phyloP scores from a whole-genome alignment of 495 filamentous ascomycete genomes.

The Barbatosphaeria neglecta region DNA sequence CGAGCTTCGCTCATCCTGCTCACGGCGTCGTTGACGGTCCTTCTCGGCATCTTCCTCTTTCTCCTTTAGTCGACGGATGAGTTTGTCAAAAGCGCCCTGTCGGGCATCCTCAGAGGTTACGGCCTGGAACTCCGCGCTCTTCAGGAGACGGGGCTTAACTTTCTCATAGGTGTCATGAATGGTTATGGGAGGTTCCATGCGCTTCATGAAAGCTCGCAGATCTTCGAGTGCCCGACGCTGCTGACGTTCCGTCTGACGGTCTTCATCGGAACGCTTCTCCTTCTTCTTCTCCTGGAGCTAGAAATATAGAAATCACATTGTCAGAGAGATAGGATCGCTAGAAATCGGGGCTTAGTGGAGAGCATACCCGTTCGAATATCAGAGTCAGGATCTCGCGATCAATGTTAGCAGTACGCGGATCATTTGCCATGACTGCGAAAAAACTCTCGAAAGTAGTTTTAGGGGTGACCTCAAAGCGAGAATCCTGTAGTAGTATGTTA shows the following conservation, averaged over 20 bases:
- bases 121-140: slow-evolving; percentile 69
- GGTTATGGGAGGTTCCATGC: slow-evolving; percentile 74
- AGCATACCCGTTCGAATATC: slow-evolving; percentile 61
- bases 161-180: slow-evolving; percentile 75
- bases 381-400: slow-evolving; percentile 60
- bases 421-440: slow-evolving; percentile 58
- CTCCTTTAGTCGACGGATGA: slow-evolving; percentile 78
- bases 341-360: not conserved
- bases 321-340: slow-evolving; percentile 4
- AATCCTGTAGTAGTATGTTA: slow-evolving; percentile 48
- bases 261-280: slow-evolving; percentile 62
- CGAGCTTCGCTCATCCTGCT: slow-evolving; percentile 49
- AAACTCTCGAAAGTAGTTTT: slow-evolving; percentile 87
- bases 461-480: slow-evolving; percentile 77
- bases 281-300: slow-evolving; percentile 71
- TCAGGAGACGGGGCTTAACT: slow-evolving; percentile 64
- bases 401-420: slow-evolving; percentile 76
- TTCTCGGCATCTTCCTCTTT: slow-evolving; percentile 77
- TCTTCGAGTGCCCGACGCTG: slow-evolving; percentile 78
- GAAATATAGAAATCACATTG: slow-evolving; percentile 1
- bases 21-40: slow-evolving; percentile 53
- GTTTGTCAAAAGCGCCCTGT: slow-evolving; percentile 80
- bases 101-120: slow-evolving; percentile 72
- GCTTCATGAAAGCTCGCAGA: slow-evolving; percentile 79
- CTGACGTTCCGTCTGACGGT: slow-evolving; percentile 73